Conservation (phyloP, 116 monocot species). For the Dioscorea cayenensis region DNA sequence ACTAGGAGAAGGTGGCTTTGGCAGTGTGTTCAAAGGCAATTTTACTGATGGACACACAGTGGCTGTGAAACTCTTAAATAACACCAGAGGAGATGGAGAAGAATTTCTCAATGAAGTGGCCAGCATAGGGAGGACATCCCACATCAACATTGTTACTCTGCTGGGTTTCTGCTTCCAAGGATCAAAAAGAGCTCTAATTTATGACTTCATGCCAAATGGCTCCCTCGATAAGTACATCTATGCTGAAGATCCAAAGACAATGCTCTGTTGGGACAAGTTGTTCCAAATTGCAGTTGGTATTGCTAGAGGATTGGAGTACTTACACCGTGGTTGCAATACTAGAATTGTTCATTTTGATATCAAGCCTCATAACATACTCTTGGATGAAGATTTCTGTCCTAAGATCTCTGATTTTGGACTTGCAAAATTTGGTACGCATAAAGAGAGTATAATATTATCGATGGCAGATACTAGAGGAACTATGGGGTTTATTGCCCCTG, state of each 20-base stretch:
- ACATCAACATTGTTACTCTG: conserved; percentile 56
- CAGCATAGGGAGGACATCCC: conserved; percentile 54
- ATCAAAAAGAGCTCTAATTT: conserved; percentile 57
- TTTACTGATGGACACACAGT: conserved; percentile 53
- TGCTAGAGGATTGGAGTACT: conserved; percentile 52
- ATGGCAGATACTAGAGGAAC: conserved; percentile 62
- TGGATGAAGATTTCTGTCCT: conserved; percentile 42
- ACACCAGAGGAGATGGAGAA: conserved; percentile 44
- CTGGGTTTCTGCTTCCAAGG: conserved; percentile 54
- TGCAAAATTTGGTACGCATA: conserved; percentile 33
- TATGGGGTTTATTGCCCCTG: conserved; percentile 64
- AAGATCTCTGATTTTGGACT: conserved; percentile 77
- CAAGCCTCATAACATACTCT: conserved; percentile 73
- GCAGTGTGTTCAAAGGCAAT: conserved; percentile 19
- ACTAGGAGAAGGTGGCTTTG: conserved; percentile 13
- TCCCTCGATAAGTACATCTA: conserved; percentile 70
- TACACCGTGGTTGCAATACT: conserved; percentile 46
- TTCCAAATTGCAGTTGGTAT: conserved; percentile 57
- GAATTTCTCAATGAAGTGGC: conserved; percentile 69
- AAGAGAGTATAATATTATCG: conserved; percentile 48
- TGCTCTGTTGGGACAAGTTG: conserved; percentile 32
- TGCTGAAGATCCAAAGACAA: conserved; percentile 5
- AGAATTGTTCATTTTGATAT: conserved; percentile 75
- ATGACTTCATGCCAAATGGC: conserved; percentile 65
- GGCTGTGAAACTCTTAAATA: conserved; percentile 68